A percentile compares a stretch with the other conserved stretches of the same genome.
phyloP scores from a whole-genome alignment of 768 basidiomycete genomes.

The Mycena alexandri region DNA sequence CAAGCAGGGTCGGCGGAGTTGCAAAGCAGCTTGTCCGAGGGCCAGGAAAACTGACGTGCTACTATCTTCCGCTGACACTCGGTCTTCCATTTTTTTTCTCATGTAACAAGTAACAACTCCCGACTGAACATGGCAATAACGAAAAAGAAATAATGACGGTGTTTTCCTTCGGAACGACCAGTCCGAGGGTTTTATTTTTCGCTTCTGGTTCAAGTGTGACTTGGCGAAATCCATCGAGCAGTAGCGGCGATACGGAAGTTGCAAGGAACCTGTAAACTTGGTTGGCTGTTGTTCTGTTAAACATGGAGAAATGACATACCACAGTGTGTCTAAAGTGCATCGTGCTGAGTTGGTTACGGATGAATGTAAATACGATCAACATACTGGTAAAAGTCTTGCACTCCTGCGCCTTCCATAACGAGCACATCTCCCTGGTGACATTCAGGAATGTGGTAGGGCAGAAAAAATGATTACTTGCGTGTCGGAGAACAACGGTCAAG shows the following conservation, averaged over 20 bases:
- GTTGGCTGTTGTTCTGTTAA: not conserved
- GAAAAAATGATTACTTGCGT: slow-evolving; percentile 69
- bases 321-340: slow-evolving; percentile 26
- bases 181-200: no score
- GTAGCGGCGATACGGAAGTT: slow-evolving; percentile 36
- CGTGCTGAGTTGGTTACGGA: not conserved
- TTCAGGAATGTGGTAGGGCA: not conserved
- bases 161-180: not conserved
- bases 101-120: not conserved
- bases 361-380: not conserved
- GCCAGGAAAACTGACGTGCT: not conserved
- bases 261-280: slow-evolving; percentile 15
- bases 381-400: slow-evolving; percentile 33
- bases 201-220: not conserved
- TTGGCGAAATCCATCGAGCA: slow-evolving; percentile 29
- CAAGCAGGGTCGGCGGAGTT: slow-evolving; percentile 11
- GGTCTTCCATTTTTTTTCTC: not conserved
- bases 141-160: not conserved
- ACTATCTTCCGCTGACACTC: no score
- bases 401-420: slow-evolving; percentile 30
- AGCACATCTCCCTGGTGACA: slow-evolving; percentile 25
- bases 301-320: slow-evolving; percentile 10
- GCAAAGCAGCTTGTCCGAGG: not conserved
- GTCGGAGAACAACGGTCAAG: slow-evolving; percentile 72
- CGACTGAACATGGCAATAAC: slow-evolving; percentile 11